Percentiles rank a stretch among this genome's conserved stretches.
Conservation (phyloP, 225 moss, liverwort and hornwort species). For the Thuidium tamariscinum region DNA sequence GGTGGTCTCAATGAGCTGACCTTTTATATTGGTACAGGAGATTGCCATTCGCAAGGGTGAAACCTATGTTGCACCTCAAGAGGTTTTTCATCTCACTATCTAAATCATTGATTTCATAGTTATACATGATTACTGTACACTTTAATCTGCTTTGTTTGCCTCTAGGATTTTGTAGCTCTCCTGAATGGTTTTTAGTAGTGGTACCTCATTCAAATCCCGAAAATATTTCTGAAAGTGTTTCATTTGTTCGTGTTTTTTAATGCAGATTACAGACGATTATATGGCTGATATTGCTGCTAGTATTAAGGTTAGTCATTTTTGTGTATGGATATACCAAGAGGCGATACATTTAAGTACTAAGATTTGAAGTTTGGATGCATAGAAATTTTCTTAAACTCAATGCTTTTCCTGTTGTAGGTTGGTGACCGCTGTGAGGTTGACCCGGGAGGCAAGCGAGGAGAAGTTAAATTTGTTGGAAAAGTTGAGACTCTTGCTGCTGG, state of each 20-base stretch:
- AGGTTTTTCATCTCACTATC: constrained; percentile 28
- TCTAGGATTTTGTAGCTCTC: neutral
- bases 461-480: constrained; percentile 74
- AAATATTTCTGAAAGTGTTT: neutral
- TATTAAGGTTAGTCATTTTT: constrained; percentile 31
- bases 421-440: constrained; percentile 95
- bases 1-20: neutral
- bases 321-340: neutral
- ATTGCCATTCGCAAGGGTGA: constrained; percentile 75
- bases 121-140: neutral
- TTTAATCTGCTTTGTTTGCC: neutral
- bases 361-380: neutral
- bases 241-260: neutral
- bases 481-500: constrained; percentile 70
- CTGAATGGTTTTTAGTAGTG: neutral
- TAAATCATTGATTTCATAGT: neutral
- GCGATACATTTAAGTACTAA: neutral
- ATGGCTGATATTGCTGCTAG: constrained; percentile 61
- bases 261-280: constrained; percentile 62
- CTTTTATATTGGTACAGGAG: constrained; percentile 48
- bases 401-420: constrained; percentile 30
- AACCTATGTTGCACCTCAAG: constrained; percentile 35
- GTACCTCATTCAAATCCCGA: neutral
- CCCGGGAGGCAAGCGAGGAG: constrained; percentile 92
- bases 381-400: neutral